Evolutionary conservation across 805 yeast genomes (phyloP).

Genomic region (Yamadazyma sp.): DNA sequence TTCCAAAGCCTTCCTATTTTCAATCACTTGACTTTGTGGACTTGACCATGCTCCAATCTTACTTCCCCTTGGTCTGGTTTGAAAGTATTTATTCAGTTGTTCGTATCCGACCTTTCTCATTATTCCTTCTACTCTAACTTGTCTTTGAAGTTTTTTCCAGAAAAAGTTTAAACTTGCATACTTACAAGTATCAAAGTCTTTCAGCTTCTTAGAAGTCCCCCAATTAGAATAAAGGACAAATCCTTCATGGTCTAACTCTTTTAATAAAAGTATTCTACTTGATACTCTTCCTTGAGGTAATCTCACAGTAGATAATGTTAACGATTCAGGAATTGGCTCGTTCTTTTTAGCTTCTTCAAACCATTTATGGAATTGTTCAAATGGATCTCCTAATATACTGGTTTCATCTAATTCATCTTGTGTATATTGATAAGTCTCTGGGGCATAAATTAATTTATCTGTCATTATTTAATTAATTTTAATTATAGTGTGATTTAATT

Average conservation of each 20-base stretch:
- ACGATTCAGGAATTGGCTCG: conserved; percentile 66
- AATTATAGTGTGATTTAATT: no score
- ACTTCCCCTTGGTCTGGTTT: conserved; percentile 88
- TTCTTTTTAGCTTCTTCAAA: conserved; percentile 67
- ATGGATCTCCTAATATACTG: conserved; percentile 59
- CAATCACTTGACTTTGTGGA: conserved; percentile 71
- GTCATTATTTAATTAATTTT: no score
- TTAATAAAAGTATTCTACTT: conserved; percentile 78
- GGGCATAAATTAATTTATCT: conserved; percentile 58
- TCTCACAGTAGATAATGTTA: conserved; percentile 84
- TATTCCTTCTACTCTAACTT: conserved; percentile 87
- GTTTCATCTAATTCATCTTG: conserved; percentile 56
- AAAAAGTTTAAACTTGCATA: conserved; percentile 83
- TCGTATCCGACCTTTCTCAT: conserved; percentile 72
- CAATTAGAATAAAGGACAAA: conserved; percentile 89
- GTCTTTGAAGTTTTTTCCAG: conserved; percentile 90
- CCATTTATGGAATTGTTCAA: conserved; percentile 80
- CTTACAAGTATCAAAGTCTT: conserved; percentile 69
- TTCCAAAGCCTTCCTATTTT: conserved; percentile 62
- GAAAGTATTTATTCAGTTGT: conserved; percentile 73
- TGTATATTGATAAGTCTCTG: conserved; percentile 83
- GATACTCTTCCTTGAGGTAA: conserved; percentile 90
- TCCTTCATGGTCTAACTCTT: conserved; percentile 84
- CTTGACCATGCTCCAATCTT: conserved; percentile 97
- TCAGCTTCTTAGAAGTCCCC: conserved; percentile 79